Evolutionary conservation across 2,329 filamentous ascomycete species (phyloP).

Genomic region (Metarhizium brunneum): DNA sequence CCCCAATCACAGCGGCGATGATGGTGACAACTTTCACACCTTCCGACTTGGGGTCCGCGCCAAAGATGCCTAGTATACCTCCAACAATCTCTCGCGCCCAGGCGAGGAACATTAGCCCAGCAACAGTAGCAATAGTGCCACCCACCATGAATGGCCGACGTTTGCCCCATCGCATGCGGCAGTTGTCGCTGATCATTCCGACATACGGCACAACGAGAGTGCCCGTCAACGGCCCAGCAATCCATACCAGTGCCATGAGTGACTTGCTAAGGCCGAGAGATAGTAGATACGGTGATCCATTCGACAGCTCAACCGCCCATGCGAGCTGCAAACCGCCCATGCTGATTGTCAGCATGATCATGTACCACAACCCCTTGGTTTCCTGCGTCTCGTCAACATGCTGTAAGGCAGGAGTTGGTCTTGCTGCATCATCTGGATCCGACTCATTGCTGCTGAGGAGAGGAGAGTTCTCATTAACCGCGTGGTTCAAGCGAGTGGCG

Average conservation of each 20-base stretch:
- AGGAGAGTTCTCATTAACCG: slow-evolving; percentile 20
- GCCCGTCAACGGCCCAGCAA: slow-evolving; percentile 70
- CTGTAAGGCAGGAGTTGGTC: neutral
- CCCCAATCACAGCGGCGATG: slow-evolving; percentile 70
- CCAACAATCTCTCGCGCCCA: slow-evolving; percentile 67
- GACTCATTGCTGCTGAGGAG: slow-evolving; percentile 13
- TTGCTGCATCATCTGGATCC: neutral
- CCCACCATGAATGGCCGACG: slow-evolving; percentile 73
- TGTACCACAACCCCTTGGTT: slow-evolving; percentile 76
- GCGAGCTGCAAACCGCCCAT: slow-evolving; percentile 88
- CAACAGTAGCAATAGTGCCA: slow-evolving; percentile 57
- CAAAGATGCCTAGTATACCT: slow-evolving; percentile 60
- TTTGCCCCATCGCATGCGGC: slow-evolving; percentile 64
- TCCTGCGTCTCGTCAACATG: slow-evolving; percentile 34
- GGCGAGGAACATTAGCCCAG: slow-evolving; percentile 59
- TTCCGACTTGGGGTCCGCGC: slow-evolving; percentile 54
- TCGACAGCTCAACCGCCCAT: slow-evolving; percentile 91
- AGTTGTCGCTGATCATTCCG: slow-evolving; percentile 73
- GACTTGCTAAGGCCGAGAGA: slow-evolving; percentile 78
- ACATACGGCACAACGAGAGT: slow-evolving; percentile 75
- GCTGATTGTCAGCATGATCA: slow-evolving; percentile 76
- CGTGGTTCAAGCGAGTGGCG: neutral
- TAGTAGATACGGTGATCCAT: slow-evolving; percentile 77
- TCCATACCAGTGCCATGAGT: slow-evolving; percentile 76
- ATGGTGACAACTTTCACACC: slow-evolving; percentile 60